These are phyloP conservation scores for Poterioochromonas sp. DNA, from an alignment of 352 stramenopile species.

Conservation along the genomic window DNA sequence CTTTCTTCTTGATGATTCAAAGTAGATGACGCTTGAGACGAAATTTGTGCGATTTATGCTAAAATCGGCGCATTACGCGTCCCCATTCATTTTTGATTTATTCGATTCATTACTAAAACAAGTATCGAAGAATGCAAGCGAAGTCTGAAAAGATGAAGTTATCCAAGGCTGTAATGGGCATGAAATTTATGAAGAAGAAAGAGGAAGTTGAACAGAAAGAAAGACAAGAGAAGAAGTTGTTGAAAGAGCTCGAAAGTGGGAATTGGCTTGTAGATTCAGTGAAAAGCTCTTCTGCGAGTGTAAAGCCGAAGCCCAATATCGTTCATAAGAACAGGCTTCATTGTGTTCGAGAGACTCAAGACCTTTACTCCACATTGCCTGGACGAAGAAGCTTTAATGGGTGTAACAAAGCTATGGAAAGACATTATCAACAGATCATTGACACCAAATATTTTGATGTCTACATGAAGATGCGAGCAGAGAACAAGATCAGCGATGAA, in stretches of 20 bases:
- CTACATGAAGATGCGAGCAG: neutral
- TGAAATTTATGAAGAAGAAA: slow-evolving; percentile 31
- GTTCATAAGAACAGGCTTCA: too few species aligned
- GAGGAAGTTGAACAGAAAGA: neutral
- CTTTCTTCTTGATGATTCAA: too few species aligned
- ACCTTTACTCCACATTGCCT: neutral
- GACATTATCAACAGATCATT: neutral
- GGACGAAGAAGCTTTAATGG: slow-evolving; percentile 9
- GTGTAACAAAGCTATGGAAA: neutral
- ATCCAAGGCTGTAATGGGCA: slow-evolving; percentile 1
- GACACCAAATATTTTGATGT: neutral
- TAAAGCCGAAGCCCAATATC: neutral
- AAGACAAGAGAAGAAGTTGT: neutral
- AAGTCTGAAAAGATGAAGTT: neutral
- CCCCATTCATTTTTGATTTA: too few species aligned
- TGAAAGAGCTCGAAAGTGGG: neutral
- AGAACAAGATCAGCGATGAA: slow-evolving; percentile 6
- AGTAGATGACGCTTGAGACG: too few species aligned
- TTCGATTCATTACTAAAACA: too few species aligned
- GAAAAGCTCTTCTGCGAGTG: neutral
- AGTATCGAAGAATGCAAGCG: too few species aligned
- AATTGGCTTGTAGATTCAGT: neutral
- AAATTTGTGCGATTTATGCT: too few species aligned
- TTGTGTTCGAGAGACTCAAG: neutral
- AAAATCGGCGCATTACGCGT: too few species aligned